Evolutionary conservation across 106 monocot genomes (phyloP).

Genomic region (Acorus calamus): DNA sequence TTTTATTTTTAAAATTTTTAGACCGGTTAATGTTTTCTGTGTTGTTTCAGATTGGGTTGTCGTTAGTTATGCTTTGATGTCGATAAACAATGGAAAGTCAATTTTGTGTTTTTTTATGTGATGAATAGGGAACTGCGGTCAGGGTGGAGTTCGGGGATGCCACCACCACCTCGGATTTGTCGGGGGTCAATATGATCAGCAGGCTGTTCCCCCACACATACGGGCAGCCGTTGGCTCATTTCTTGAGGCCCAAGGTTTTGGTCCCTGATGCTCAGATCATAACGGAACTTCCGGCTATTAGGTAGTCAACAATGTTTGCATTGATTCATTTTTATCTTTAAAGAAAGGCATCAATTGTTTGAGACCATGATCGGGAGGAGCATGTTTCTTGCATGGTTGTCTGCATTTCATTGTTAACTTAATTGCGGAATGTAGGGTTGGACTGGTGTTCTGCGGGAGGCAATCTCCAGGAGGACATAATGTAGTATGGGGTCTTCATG

Average conservation of each 20-base stretch:
- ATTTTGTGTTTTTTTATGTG: not conserved
- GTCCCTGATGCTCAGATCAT: conserved; percentile 64
- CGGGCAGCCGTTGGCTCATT: conserved; percentile 70
- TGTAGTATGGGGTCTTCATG: conserved; percentile 86
- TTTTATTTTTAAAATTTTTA: no score
- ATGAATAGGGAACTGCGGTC: conserved; percentile 47
- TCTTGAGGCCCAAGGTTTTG: conserved; percentile 38
- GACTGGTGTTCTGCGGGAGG: conserved; percentile 84
- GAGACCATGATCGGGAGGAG: no score
- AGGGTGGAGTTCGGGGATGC: conserved; percentile 57
- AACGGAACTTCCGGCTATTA: conserved; percentile 46
- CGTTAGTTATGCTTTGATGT: no score
- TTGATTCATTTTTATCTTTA: no score
- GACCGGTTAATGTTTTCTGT: no score
- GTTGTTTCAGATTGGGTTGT: no score
- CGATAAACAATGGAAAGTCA: not conserved
- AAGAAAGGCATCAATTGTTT: no score
- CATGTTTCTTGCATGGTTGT: no score
- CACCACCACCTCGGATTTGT: conserved; percentile 41
- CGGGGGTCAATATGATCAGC: conserved; percentile 44
- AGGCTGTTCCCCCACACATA: conserved; percentile 61
- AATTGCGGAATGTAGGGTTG: conserved; percentile 50
- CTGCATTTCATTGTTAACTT: not conserved
- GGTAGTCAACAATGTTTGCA: conserved; percentile 8
- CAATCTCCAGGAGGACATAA: conserved; percentile 98